phyloP scores from a whole-genome alignment of 768 basidiomycete genomes.

The Boletus pseudo-olivaceus region DNA sequence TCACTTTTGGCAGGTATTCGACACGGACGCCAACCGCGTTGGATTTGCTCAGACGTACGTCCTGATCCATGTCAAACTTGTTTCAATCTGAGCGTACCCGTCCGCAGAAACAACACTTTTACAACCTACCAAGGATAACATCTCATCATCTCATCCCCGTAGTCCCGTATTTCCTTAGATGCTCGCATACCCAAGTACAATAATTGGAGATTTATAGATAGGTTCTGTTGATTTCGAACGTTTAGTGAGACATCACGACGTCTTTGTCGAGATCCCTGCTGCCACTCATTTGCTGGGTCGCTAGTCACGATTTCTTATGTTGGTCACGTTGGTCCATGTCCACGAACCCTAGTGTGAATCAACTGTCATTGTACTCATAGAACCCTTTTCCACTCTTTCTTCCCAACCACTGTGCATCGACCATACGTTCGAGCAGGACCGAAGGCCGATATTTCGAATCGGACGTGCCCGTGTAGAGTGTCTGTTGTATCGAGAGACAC shows the following conservation, averaged over 20 bases:
- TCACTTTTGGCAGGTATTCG: slow-evolving; percentile 15
- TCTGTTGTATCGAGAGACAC: slow-evolving; percentile 89
- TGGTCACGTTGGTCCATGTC: background rate
- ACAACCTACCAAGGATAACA: background rate
- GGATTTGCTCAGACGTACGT: slow-evolving; percentile 26
- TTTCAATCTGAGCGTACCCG: background rate
- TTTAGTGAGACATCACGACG: background rate
- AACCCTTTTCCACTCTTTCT: slow-evolving; percentile 93
- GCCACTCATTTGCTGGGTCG: background rate
- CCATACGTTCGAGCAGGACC: slow-evolving; percentile 89
- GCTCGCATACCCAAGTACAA: background rate
- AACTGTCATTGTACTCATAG: slow-evolving; percentile 67
- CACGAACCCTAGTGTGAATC: background rate
- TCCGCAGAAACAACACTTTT: slow-evolving; percentile 21
- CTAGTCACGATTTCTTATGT: background rate
- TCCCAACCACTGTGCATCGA: slow-evolving; percentile 92
- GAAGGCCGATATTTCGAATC: slow-evolving; percentile 96
- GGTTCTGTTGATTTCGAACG: background rate
- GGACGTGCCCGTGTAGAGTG: slow-evolving; percentile 81
- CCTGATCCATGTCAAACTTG: background rate
- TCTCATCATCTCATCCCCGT: background rate
- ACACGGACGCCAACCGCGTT: slow-evolving; percentile 15
- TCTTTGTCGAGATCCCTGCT: background rate
- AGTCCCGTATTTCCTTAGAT: background rate
- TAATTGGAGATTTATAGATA: background rate